These are phyloP conservation scores for Ensete glaucum DNA, from an alignment of 176 grass and related monocot genomes.

Conservation along the genomic window DNA sequence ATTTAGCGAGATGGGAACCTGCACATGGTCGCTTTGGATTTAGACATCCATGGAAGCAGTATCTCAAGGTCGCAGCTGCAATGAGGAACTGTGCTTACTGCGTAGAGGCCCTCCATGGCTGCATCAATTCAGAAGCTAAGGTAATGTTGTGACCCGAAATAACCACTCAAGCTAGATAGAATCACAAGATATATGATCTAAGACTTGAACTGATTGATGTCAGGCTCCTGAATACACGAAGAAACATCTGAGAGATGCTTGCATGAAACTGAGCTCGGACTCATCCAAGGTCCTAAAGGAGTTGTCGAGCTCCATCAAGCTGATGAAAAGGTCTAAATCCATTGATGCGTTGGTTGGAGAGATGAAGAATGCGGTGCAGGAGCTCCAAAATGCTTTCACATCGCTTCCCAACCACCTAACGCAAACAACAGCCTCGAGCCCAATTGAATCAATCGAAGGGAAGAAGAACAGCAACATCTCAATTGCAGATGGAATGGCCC, in stretches of 20 bases:
- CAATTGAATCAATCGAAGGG: background rate
- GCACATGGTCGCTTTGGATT: conserved; percentile 7
- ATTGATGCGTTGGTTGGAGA: background rate
- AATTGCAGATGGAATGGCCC: background rate
- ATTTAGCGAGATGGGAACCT: conserved; percentile 16
- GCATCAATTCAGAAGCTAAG: conserved; percentile 6
- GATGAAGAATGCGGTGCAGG: conserved; percentile 9
- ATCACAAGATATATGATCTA: background rate
- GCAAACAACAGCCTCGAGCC: background rate
- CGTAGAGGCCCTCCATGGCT: conserved; percentile 4
- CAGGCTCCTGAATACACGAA: conserved; percentile 10
- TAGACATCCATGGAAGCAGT: conserved; percentile 15
- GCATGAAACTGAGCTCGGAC: conserved; percentile 1
- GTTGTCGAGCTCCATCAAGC: conserved; percentile 8
- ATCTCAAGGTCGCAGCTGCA: conserved; percentile 5
- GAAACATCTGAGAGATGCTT: conserved; percentile 2
- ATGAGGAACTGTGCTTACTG: background rate
- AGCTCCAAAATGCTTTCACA: conserved; percentile 7
- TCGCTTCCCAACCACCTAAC: background rate
- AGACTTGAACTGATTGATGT: background rate
- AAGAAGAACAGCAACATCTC: background rate
- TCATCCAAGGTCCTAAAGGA: conserved; percentile 13
- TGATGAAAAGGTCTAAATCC: conserved; percentile 1
- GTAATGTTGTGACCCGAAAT: background rate
- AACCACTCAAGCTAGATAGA: background rate